Conservation (phyloP, 2,329 filamentous ascomycete species). For the Ceratocystis papillata region DNA sequence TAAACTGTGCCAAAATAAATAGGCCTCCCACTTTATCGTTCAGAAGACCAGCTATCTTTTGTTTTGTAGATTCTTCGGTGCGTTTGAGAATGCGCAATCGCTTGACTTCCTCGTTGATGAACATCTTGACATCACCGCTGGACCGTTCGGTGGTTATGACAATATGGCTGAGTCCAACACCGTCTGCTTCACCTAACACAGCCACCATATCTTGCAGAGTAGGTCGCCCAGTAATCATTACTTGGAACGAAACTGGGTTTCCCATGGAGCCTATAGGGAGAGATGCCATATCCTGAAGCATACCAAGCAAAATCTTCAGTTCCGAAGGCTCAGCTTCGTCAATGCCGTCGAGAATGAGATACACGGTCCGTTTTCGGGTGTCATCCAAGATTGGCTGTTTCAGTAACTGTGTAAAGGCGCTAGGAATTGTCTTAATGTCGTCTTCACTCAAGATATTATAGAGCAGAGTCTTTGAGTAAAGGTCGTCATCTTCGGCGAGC, state of each 20-base stretch:
- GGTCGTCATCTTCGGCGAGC: conserved; percentile 37
- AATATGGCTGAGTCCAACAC: conserved; percentile 33
- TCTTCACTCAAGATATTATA: conserved; percentile 32
- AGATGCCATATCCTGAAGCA: conserved; percentile 24
- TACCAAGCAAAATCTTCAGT: conserved; percentile 31
- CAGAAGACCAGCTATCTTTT: conserved; percentile 35
- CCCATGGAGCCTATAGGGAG: conserved; percentile 25
- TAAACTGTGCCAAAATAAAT: conserved; percentile 41
- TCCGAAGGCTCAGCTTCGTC: conserved; percentile 37
- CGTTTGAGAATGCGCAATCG: conserved; percentile 33
- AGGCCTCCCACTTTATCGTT: conserved; percentile 37
- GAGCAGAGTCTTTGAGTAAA: conserved; percentile 36
- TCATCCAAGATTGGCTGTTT: conserved; percentile 33
- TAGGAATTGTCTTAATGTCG: conserved; percentile 37
- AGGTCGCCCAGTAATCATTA: conserved; percentile 36
- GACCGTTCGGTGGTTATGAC: conserved; percentile 37
- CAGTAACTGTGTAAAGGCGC: conserved; percentile 36
- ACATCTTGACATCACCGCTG: conserved; percentile 35
- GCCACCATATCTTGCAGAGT: conserved; percentile 35
- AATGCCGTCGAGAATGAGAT: conserved; percentile 39
- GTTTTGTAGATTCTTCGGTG: conserved; percentile 30
- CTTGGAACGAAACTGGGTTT: conserved; percentile 28
- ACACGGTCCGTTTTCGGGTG: conserved; percentile 32
- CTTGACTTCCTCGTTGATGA: conserved; percentile 35
- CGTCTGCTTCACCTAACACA: conserved; percentile 31